Conservation (phyloP, 768 basidiomycete species). For the Cubamyces lactineus region DNA sequence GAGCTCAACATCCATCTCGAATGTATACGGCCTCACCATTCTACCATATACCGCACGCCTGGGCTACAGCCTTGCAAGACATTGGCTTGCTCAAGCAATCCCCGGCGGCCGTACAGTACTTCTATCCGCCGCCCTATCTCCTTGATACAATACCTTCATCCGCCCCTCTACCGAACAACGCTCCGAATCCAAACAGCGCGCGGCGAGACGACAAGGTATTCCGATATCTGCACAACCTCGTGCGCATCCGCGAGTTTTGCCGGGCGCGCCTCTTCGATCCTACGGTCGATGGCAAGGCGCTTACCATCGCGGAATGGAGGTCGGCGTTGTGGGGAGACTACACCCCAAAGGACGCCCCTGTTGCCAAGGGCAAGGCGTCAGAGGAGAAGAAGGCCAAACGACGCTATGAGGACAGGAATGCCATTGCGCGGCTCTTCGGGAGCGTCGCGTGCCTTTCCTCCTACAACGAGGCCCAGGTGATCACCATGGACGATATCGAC, state of each 20-base stretch:
- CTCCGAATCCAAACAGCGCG: no score
- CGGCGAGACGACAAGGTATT: neutral
- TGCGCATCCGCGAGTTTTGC: neutral
- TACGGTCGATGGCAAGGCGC: neutral
- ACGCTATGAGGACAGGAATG: neutral
- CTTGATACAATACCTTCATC: no score
- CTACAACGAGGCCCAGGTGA: neutral
- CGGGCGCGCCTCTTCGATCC: neutral
- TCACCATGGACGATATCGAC: no score
- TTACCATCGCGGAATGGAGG: neutral
- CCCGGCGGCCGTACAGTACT: no score
- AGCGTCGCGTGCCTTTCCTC: neutral
- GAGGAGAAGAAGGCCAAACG: neutral
- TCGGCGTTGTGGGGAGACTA: constrained; percentile 1
- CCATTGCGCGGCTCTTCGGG: neutral
- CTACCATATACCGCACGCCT: no score
- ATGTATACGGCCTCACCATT: no score
- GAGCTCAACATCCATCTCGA: no score
- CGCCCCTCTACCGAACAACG: no score
- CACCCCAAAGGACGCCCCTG: neutral
- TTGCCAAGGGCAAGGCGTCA: neutral
- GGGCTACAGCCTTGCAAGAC: no score
- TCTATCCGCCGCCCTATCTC: no score
- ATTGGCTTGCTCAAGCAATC: no score
- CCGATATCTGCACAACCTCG: neutral